These are phyloP conservation scores for Sicyos baderoa DNA, from an alignment of 306 rosid species.

Conservation along the genomic window DNA sequence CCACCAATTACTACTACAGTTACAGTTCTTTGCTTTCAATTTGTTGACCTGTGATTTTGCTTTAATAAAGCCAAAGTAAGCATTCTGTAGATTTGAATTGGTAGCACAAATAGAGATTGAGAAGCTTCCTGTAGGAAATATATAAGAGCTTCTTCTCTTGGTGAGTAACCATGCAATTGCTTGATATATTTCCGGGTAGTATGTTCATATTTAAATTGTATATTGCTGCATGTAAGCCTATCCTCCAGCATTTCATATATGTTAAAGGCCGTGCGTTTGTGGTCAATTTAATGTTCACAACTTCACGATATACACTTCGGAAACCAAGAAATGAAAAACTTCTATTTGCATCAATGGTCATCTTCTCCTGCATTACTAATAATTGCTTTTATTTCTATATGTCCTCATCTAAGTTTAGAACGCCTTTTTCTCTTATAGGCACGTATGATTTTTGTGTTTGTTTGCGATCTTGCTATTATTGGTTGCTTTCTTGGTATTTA, in stretches of 20 bases:
- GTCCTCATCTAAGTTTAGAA: neutral
- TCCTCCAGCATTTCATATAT: neutral
- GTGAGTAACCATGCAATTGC: constrained; percentile 47
- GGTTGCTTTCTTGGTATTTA: neutral
- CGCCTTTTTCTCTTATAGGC: neutral
- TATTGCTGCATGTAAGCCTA: neutral
- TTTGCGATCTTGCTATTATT: neutral
- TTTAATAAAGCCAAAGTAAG: constrained; percentile 50
- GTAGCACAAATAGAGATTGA: constrained; percentile 46
- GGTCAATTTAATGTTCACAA: neutral
- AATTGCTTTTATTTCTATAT: neutral
- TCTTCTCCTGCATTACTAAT: neutral
- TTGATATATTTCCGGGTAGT: constrained; percentile 14
- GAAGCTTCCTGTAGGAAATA: constrained; percentile 58
- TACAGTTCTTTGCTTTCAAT: constrained; percentile 21
- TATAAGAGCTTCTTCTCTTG: constrained; percentile 54
- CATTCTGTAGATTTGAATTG: constrained; percentile 41
- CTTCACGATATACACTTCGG: neutral
- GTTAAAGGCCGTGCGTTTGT: neutral
- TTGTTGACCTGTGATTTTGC: constrained; percentile 42
- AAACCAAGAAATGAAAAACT: neutral
- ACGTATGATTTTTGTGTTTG: neutral
- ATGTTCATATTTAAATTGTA: constrained; percentile 5
- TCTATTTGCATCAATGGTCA: neutral
- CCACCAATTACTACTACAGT: constrained; percentile 21